Evolutionary conservation across 768 basidiomycete species (phyloP), one percentile per base, ranked within the genome.

Genomic region (Lepiota venenata): DNA sequence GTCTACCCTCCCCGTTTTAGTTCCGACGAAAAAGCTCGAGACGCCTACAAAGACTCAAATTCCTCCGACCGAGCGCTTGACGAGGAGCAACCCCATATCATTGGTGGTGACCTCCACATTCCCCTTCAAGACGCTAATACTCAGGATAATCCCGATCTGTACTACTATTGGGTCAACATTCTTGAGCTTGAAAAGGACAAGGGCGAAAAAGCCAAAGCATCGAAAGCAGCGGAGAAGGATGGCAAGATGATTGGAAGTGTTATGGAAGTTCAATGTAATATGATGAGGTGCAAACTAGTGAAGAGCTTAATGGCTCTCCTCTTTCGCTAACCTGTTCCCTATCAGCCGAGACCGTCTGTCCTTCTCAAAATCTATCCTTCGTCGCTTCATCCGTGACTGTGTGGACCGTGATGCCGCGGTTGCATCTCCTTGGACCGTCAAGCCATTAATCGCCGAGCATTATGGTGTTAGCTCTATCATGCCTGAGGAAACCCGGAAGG

Each of bases 341-440:
- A 56, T 16, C 61, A 98, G 95, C 64, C 94, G 97, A 56, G 97
- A 99, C 68, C 90, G 95, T 49, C 78, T 96, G 16, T 85, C 93
- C 16, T 98, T 98, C 71, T 96, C 93, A 25, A 98, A 98, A 70
- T 94, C 94, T 15, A 96, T 98, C 61, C 82, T 99, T 25, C 91
- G 94, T 59, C 88, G 94, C 14, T 98, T 96, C 71, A 91, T 99
- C 55, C 87, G 92, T 58, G 97, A 98, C 65, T 96, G 93, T 62
- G 89, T 99, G 2, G 88, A 92, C 63, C 85, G 97, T 32, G 93
- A 96, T 60, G 80, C 93, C 14, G 88, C 92, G 8, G 88, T 96
- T 22, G 93, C 93, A 7, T 91, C 93, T 1, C 96, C 97, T 5
- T 99, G 97, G 97, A 87, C 85, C 1, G 94, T 98, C 27, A 98